Percentiles rank a stretch among this genome's conserved stretches.
These are phyloP conservation scores for Arabis hirsuta DNA, from an alignment of 345 rosid species.

Conservation along the genomic window DNA sequence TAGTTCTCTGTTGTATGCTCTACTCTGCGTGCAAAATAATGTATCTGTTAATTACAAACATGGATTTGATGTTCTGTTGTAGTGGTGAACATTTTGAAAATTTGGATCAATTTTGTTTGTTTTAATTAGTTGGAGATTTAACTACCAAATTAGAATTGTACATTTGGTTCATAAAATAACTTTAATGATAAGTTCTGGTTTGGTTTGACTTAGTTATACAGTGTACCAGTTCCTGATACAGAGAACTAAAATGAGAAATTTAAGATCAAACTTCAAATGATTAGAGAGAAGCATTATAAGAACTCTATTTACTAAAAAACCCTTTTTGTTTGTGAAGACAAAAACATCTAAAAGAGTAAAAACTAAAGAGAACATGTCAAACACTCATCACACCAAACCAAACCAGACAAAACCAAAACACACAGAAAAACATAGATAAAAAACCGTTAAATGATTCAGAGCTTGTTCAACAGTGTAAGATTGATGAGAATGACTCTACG, in stretches of 20 bases:
- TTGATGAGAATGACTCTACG: slow-evolving; percentile 29
- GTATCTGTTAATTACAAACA: neutral
- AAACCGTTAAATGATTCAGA: slow-evolving; percentile 41
- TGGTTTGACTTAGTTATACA: too few species aligned
- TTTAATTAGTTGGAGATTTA: too few species aligned
- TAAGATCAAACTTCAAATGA: slow-evolving; percentile 18
- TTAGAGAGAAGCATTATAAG: slow-evolving; percentile 1
- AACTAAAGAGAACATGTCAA: slow-evolving; percentile 35
- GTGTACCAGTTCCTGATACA: neutral
- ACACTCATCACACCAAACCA: slow-evolving; percentile 33
- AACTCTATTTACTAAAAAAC: slow-evolving; percentile 36
- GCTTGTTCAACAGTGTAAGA: slow-evolving; percentile 33
- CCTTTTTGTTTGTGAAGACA: slow-evolving; percentile 28
- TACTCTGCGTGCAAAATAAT: slow-evolving; percentile 28
- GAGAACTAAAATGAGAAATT: neutral
- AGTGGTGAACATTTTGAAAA: neutral
- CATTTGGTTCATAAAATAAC: neutral
- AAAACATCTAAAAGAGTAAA: slow-evolving; percentile 31
- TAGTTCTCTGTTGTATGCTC: slow-evolving; percentile 28
- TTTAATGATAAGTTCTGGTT: too few species aligned
- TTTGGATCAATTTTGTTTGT: neutral
- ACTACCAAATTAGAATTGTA: neutral
- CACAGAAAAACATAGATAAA: slow-evolving; percentile 15
- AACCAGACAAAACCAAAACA: slow-evolving; percentile 37
- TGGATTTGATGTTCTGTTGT: neutral